These are phyloP conservation scores for Trichophyton benhamiae DNA, from an alignment of 2,329 filamentous ascomycete genomes.

Conservation along the genomic window DNA sequence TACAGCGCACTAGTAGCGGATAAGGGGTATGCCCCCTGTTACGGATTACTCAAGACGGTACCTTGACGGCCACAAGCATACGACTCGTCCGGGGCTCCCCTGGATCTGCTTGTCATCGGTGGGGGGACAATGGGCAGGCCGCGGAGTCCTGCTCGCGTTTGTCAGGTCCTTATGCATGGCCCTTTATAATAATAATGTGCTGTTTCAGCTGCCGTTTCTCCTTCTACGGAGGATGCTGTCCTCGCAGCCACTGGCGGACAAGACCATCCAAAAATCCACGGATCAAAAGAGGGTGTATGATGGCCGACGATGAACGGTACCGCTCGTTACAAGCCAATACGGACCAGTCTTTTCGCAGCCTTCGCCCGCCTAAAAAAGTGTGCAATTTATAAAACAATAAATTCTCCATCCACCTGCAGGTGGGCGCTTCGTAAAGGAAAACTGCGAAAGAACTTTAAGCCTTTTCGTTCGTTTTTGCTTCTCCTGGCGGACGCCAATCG, in stretches of 20 bases:
- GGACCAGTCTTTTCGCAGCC: background rate
- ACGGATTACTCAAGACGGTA: background rate
- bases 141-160: background rate
- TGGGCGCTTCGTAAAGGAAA: background rate
- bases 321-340: background rate
- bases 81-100: background rate
- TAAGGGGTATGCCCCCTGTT: background rate
- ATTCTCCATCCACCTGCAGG: background rate
- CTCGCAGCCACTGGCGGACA: background rate
- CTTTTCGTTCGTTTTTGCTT: slow-evolving; percentile 2
- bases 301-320: too few species aligned
- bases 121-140: background rate
- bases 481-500: background rate
- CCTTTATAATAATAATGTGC: background rate
- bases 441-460: background rate
- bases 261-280: too few species aligned
- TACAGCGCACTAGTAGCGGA: background rate
- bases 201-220: background rate
- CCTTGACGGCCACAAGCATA: background rate
- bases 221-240: background rate
- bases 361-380: background rate
- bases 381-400: background rate
- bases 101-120: background rate
- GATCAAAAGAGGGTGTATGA: too few species aligned
- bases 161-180: background rate